Evolutionary conservation across 73 alveolate genomes (phyloP).

Genomic region (Paramecium sonneborni): DNA sequence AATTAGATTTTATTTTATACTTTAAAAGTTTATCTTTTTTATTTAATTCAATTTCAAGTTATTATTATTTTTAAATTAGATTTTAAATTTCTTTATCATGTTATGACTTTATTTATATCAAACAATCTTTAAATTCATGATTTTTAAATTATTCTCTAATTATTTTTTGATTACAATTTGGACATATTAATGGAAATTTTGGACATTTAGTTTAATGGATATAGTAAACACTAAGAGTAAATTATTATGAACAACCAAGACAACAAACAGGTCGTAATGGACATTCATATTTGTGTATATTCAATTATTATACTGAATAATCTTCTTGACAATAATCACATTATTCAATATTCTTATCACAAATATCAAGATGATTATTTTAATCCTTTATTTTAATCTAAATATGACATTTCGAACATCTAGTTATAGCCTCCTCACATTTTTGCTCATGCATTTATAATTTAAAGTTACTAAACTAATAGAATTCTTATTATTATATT

Average conservation of each 20-base stretch:
- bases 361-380: not conserved
- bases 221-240: not conserved
- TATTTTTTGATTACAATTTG: not conserved
- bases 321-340: not conserved
- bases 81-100: constrained; percentile 12
- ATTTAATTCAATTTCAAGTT: not conserved
- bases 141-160: not conserved
- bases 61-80: not conserved
- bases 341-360: not conserved
- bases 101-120: not conserved
- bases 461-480: not conserved
- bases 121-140: not conserved
- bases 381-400: not conserved
- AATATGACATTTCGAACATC: not conserved
- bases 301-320: not conserved
- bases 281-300: constrained; percentile 3
- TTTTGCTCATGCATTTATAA: not conserved
- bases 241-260: constrained; percentile 1
- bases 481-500: not conserved
- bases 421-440: not conserved
- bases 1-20: not conserved
- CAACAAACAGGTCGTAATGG: not conserved
- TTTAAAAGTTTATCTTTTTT: not conserved
- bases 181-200: constrained; percentile 26
- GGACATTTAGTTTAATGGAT: constrained; percentile 16